These are phyloP conservation scores for Fraxinus sp. DNA, from an alignment of 305 asterid species.

Conservation along the genomic window DNA sequence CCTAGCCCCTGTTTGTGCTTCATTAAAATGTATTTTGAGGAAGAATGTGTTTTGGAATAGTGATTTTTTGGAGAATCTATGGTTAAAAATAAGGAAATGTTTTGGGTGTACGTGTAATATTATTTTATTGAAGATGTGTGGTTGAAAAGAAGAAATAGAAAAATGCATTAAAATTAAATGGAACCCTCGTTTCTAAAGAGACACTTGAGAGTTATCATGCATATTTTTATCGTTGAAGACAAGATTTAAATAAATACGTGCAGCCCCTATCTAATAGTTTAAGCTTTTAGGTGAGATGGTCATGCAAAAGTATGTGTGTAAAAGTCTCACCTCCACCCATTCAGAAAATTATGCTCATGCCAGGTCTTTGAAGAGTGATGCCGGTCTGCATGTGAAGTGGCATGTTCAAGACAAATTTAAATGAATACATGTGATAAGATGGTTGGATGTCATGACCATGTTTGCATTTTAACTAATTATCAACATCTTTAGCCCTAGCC, in stretches of 20 bases:
- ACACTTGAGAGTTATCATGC: not conserved
- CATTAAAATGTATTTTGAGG: too few relatives aligned
- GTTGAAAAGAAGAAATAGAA: too few relatives aligned
- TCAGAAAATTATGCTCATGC: not conserved
- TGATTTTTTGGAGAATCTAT: too few relatives aligned
- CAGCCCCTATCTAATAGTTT: not conserved
- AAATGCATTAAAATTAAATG: not conserved
- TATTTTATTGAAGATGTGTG: too few relatives aligned
- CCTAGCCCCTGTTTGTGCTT: not conserved
- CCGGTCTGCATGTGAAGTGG: not conserved
- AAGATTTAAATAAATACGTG: not conserved
- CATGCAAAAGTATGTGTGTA: not conserved
- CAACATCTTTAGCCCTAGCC: not conserved
- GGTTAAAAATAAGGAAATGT: too few relatives aligned
- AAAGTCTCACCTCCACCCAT: not conserved
- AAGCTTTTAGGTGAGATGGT: not conserved
- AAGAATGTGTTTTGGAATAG: too few relatives aligned
- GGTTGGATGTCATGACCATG: not conserved
- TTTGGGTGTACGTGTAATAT: too few relatives aligned
- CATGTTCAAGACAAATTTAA: not conserved
- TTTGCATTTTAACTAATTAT: not conserved
- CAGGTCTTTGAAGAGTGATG: not conserved
- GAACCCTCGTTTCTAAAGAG: not conserved
- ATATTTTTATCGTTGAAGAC: not conserved
- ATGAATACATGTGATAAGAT: not conserved